Evolutionary conservation across 2,329 filamentous ascomycete genomes (phyloP), one percentile per base, ranked within the genome.

Genomic region (Talaromyces sp.): DNA sequence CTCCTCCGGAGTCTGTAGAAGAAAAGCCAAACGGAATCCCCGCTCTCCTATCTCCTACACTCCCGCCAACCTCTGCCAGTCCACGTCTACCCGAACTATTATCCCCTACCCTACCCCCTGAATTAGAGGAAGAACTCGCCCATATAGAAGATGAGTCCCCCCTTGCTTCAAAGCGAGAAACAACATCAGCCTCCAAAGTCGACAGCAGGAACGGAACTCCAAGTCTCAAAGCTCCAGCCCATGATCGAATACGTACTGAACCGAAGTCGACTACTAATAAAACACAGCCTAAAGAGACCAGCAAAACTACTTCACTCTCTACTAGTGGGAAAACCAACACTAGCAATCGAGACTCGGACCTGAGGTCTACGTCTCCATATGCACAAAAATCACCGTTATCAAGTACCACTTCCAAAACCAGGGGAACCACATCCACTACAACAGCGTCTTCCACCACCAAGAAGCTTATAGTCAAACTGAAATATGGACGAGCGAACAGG

Each of bases 81-180:
- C 69, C 70, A 25, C 74, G 68, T 56, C 68, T 84, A 17, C 82
- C 82, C 10, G 74, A 76, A 9, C 74, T 84, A 36, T 70, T 85
- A n/a, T 85, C 83, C 4, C 82, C 82, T 3, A 83, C 80, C 13
- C 72, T 85, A 3, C 82, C 82, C 6, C 74, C 79, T 2, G 79
- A 78, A 55, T 77, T 85, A 45, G 79, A 81, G 63, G 79, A 77
- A 58, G 79, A 82, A 57, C 67, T 85, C 25, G 75, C 72, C 7
- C 68, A 76, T 58, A 72, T 77, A 36, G 64, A 74, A 28, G 73
- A 75, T 40, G 70, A 69, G 35, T 67, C 72, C 19, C 55, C 64
- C 43, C 50, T 61, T 45, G n/a, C 52, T 43, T 48, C 36, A 22
- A 48, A 63, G 59, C 58, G 63, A 55, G 59, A 54, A 5, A 36